These are phyloP conservation scores for Mycena pura DNA, from an alignment of 768 basidiomycete species.

Conservation along the genomic window DNA sequence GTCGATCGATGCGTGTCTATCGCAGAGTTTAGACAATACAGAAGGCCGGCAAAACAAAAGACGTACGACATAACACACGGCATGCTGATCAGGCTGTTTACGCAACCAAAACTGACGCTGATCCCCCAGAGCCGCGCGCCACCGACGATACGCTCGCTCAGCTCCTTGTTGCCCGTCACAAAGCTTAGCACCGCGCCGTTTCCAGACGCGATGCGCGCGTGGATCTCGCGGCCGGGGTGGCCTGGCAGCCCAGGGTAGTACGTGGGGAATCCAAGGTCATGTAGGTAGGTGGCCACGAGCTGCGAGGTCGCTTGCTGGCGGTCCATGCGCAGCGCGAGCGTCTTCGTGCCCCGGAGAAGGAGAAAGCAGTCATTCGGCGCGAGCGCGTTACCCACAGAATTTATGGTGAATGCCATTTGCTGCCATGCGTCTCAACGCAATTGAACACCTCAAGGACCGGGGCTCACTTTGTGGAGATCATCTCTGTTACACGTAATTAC, in stretches of 20 bases:
- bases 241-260: conserved; percentile 89
- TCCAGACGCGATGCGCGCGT: conserved; percentile 88
- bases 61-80: conserved; percentile 99
- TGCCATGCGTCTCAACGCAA: conserved; percentile 37
- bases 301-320: conserved; percentile 86
- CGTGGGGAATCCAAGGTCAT: conserved; percentile 85
- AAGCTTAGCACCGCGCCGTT: conserved; percentile 95
- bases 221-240: conserved; percentile 88
- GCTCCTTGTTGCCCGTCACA: conserved; percentile 86
- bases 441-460: neutral
- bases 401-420: conserved; percentile 92
- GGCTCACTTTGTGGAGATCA: conserved; percentile 80
- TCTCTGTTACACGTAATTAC: conserved; percentile 91
- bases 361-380: conserved; percentile 97
- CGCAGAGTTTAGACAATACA: conserved; percentile 4
- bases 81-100: conserved; percentile 98
- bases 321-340: conserved; percentile 95
- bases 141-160: conserved; percentile 93
- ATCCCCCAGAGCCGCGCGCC: conserved; percentile 96
- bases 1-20: conserved; percentile 96
- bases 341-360: conserved; percentile 94
- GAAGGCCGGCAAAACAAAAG: neutral
- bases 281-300: conserved; percentile 85
- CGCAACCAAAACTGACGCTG: conserved; percentile 96
- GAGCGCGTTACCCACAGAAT: conserved; percentile 91